A percentile compares a stretch with the other conserved stretches of the same genome.
These are phyloP conservation scores for Dictyostelium intermedium DNA, from an alignment of 78 protist genomes.

Conservation along the genomic window DNA sequence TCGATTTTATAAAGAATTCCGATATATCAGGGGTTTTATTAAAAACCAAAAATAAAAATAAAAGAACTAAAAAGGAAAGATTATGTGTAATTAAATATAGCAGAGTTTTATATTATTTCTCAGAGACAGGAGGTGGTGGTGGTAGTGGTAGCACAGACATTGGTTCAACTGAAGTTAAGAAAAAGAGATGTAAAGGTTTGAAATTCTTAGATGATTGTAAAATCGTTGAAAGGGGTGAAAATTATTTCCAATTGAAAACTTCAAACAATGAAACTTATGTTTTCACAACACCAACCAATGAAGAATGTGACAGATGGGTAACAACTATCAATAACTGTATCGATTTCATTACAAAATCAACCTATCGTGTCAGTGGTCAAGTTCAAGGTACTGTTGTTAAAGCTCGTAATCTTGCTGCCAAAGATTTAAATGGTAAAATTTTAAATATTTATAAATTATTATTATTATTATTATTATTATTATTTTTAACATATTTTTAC, in stretches of 20 bases:
- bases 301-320: slow-evolving; percentile 43
- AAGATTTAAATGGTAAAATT: background rate
- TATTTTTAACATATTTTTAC: background rate
- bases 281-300: slow-evolving; percentile 8
- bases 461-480: background rate
- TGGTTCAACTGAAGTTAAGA: background rate
- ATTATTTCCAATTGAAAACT: background rate
- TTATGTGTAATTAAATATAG: slow-evolving; percentile 36
- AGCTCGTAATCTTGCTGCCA: slow-evolving; percentile 6
- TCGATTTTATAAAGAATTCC: slow-evolving; percentile 38
- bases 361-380: slow-evolving; percentile 32
- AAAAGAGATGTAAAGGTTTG: slow-evolving; percentile 29
- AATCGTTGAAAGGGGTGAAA: background rate
- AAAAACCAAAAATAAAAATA: slow-evolving; percentile 53
- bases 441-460: background rate
- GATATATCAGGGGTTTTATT: slow-evolving; percentile 20
- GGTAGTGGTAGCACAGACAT: background rate
- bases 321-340: background rate
- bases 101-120: slow-evolving; percentile 50
- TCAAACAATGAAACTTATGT: slow-evolving; percentile 8
- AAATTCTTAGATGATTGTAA: slow-evolving; percentile 51
- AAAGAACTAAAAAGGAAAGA: slow-evolving; percentile 43
- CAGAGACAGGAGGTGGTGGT: slow-evolving; percentile 1
- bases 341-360: background rate
- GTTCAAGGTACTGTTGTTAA: slow-evolving; percentile 18